Evolutionary conservation across 306 rosid genomes (phyloP), one percentile per base, ranked within the genome.

Genomic region (Vachellia pachyceras): DNA sequence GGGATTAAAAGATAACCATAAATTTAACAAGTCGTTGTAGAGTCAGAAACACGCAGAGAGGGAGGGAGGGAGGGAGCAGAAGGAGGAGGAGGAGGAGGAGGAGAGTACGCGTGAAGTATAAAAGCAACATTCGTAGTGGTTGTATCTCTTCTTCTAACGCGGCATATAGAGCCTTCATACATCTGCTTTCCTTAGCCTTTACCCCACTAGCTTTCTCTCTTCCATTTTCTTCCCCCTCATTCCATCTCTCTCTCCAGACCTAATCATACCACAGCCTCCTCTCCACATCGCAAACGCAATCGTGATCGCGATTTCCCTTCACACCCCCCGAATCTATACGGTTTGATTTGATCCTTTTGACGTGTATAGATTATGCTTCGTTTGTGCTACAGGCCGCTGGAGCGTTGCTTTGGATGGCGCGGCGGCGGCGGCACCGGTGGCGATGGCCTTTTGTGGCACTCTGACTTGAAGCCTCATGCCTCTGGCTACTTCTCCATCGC

Each of bases 401-500:
- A 85, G 80, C 85, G 89, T 22, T 92, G 89, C 65, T 81, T 84
- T 22, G 92, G 94, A 1, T 22, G 85, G 41, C 75, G 75, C 8
- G 55, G 55, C 55, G 72, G n/a, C n/a, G n/a, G 88, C 0, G 83
- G 84, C 7, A 79, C 84, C 22, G 80, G 76, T 6, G 77, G 88
- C 6, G 92, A 92, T 73, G 88, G 88, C 3, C 84, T 89, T 44
- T 70, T 92, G 10, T 92, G 94, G 97, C 90, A 92, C 50, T 39
- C 88, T 23, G 97, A 92, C 69, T 84, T 89, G 86, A 88, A 88
- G 82, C 86, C 91, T 10, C 88, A 89, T 57, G 93, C 96, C 37
- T 85, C 89, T 50, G 97, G 91, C 11, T 87, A 92, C 63, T 92
- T 84, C 86, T 92, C 97, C 73, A 92, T 92, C 50, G 97, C 94